Base-by-base conservation (phyloP, 352 stramenopile species). In the Phytopythium vexans region DNA sequence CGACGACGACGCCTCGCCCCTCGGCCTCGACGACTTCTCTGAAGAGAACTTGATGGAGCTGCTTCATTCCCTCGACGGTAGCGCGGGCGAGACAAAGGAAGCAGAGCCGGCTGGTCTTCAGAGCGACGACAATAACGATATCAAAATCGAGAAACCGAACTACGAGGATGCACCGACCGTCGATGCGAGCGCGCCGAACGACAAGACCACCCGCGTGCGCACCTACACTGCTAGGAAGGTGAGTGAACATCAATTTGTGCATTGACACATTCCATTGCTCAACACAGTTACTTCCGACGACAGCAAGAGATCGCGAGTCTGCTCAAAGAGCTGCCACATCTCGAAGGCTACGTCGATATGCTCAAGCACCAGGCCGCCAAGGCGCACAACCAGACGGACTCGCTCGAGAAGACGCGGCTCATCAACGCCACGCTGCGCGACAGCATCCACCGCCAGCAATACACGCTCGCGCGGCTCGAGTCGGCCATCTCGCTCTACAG, bases 191-290 rank as follows among this genome's bases (percentile, higher is more conserved):
- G 7, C 32, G 5, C 21, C 11, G 41, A 33, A 12, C 32, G 27
- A 41, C 32, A 40, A 37, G 31, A 40, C 32, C 31, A 39, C 44
- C 11, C 44, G 44, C 4, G 56, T 64, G 45, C 53, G 63, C 27
- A 71, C 58, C n/a, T 71, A 71, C 42, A 68, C 63, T 1, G 63
- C 59, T 14, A 54, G 63, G 35, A 71, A 71, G 62, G 62, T 70
- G 15, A 27, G 21, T 27, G 21, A 27, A 27, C 21, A 27, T 27
- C 21, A 27, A 37, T 41, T 27, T 27, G 21, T 27, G 21, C 21
- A 27, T 15, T 37, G 9, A 11, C 33, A 34, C n/a, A 15, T 31
- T 11, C 2, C 36, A 37, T 52, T 12, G 8, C 42, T 45, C 4
- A n/a, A 3, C 32, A n/a, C 27, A 38, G 9, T 2, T 12, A 21